phyloP scores from a whole-genome alignment of 768 basidiomycete genomes.

The Dentipellis fragilis region DNA sequence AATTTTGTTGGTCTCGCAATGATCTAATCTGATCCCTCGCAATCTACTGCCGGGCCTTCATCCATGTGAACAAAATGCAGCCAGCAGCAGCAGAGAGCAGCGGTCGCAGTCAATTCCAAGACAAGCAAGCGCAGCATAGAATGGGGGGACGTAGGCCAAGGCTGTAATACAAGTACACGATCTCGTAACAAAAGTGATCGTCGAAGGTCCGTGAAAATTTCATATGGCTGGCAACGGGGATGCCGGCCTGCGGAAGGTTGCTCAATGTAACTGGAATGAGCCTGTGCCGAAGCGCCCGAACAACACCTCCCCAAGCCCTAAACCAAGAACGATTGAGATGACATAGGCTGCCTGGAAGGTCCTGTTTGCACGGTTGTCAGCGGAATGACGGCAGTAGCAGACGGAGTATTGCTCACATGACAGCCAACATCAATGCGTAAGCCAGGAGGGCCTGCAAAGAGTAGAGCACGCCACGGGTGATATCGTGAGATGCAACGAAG shows the following conservation, averaged over 20 bases:
- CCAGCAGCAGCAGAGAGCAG: not conserved
- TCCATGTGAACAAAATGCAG: not conserved
- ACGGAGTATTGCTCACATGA: conserved; percentile 47
- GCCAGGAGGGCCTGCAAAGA: conserved; percentile 50
- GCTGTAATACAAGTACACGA: too few relatives aligned
- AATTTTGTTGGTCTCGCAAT: too few relatives aligned
- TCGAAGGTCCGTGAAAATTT: not conserved
- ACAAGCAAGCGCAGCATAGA: too few relatives aligned
- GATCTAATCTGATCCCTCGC: too few relatives aligned
- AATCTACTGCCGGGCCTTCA: too few relatives aligned
- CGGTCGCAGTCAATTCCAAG: too few relatives aligned
- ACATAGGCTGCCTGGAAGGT: conserved; percentile 76
- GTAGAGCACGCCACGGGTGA: conserved; percentile 59
- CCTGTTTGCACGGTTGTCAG: conserved; percentile 33
- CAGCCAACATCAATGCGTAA: conserved; percentile 71
- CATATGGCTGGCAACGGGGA: not conserved
- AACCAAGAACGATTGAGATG: conserved; percentile 59
- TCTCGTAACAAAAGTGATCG: too few relatives aligned
- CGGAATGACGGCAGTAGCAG: conserved; percentile 6
- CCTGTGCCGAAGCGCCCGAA: conserved; percentile 45
- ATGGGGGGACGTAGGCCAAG: too few relatives aligned
- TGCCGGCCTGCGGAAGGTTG: not conserved
- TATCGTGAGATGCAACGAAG: conserved; percentile 58
- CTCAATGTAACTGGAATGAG: not conserved
- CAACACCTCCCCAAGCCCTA: conserved; percentile 64